phyloP scores from a whole-genome alignment of 305 asterid genomes.

The Plantago lanceolata region DNA sequence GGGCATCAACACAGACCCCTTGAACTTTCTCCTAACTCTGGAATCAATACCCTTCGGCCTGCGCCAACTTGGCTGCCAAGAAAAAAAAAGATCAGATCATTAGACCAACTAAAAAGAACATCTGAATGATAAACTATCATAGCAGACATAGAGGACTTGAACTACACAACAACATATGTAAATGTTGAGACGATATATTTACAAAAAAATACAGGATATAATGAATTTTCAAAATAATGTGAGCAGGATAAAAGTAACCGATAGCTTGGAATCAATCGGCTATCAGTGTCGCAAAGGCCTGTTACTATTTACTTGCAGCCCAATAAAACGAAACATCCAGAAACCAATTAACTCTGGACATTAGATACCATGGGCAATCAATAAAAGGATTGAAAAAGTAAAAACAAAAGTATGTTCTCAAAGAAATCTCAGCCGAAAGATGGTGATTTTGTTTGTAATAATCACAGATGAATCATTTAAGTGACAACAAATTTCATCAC shows the following conservation, averaged over 20 bases:
- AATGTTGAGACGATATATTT: no score
- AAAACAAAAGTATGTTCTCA: no score
- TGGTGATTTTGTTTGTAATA: conserved; percentile 42
- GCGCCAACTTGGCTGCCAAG: conserved; percentile 47
- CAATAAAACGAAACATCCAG: conserved; percentile 34
- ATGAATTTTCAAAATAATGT: no score
- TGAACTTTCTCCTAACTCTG: conserved; percentile 68
- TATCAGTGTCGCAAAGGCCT: conserved; percentile 77
- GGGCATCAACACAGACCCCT: conserved; percentile 67
- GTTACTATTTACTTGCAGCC: conserved; percentile 35
- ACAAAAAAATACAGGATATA: no score
- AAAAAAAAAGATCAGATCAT: not conserved
- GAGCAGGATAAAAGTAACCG: conserved; percentile 74
- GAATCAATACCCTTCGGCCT: conserved; percentile 79
- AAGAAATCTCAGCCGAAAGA: conserved; percentile 59
- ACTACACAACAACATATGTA: no score
- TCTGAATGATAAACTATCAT: no score
- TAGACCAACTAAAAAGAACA: no score
- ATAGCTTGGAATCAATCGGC: conserved; percentile 39
- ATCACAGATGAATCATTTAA: conserved; percentile 40
- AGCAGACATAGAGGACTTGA: no score
- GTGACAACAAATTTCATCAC: conserved; percentile 31
- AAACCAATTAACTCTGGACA: conserved; percentile 32
- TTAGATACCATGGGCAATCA: conserved; percentile 58
- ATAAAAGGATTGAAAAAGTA: not conserved